These are phyloP conservation scores for Termitomyces sp. DNA, from an alignment of 768 basidiomycete species.

Conservation along the genomic window DNA sequence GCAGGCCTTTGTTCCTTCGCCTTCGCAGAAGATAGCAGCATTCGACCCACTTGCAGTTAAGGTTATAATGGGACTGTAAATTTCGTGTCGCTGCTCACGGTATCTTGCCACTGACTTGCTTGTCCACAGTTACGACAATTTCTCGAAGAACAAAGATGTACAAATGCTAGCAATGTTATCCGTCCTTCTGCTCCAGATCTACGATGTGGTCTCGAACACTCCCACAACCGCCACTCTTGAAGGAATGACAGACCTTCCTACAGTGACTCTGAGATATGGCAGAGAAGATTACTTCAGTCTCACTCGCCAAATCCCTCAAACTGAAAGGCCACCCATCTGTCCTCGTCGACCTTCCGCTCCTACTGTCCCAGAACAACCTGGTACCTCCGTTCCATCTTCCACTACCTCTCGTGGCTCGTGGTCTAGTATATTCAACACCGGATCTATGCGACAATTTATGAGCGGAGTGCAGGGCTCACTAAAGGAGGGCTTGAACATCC, in stretches of 20 bases:
- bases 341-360: constrained; percentile 46
- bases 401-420: constrained; percentile 75
- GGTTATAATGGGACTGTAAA: constrained; percentile 50
- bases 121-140: constrained; percentile 36
- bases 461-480: constrained; percentile 55
- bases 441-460: constrained; percentile 69
- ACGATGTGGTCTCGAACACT: constrained; percentile 20
- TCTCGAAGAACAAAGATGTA: constrained; percentile 56
- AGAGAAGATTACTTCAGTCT: constrained; percentile 63
- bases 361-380: constrained; percentile 28
- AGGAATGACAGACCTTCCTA: constrained; percentile 1
- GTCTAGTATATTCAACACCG: constrained; percentile 75
- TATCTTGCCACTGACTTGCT: background rate
- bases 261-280: constrained; percentile 13
- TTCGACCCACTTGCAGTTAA: constrained; percentile 34
- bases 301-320: constrained; percentile 35
- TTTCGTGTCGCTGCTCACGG: constrained; percentile 16
- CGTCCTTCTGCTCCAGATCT: constrained; percentile 58
- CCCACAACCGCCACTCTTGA: constrained; percentile 10
- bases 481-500: constrained; percentile 43
- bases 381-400: constrained; percentile 48
- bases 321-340: constrained; percentile 44
- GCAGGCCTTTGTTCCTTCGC: constrained; percentile 42
- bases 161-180: constrained; percentile 84
- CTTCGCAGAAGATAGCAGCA: constrained; percentile 16